Conservation (phyloP, 805 yeast species). For the Cyberlindnera mississippiensis region DNA sequence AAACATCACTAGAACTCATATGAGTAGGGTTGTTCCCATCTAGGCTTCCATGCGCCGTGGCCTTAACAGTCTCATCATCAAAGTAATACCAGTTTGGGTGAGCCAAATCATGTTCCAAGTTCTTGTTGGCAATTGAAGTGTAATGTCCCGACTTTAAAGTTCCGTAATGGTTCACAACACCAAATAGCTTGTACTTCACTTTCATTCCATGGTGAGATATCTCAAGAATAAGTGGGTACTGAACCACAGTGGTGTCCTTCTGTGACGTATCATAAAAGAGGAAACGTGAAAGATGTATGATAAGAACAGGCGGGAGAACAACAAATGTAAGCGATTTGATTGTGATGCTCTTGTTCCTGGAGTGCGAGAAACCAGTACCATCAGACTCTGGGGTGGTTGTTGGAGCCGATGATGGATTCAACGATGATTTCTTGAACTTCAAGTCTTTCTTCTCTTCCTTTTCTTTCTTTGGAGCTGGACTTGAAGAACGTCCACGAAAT, state of each 20-base stretch:
- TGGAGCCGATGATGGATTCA: constrained; percentile 13
- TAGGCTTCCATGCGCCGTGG: constrained; percentile 44
- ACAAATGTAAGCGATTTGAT: constrained; percentile 72
- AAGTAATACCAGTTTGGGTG: constrained; percentile 65
- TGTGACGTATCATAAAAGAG: constrained; percentile 49
- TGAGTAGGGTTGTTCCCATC: constrained; percentile 33
- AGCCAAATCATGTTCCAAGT: constrained; percentile 32
- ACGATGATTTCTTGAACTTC: constrained; percentile 22
- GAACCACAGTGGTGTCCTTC: constrained; percentile 46
- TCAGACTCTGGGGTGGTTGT: too few relatives aligned
- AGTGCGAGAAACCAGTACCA: too few relatives aligned
- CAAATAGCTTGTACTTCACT: constrained; percentile 49
- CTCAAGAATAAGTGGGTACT: constrained; percentile 52
- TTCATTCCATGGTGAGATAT: constrained; percentile 38
- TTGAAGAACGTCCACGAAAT: constrained; percentile 30
- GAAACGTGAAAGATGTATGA: constrained; percentile 85
- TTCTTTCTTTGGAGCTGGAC: constrained; percentile 16
- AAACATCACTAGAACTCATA: constrained; percentile 55
- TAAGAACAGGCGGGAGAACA: constrained; percentile 71
- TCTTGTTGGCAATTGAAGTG: constrained; percentile 58
- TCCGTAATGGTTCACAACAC: constrained; percentile 70
- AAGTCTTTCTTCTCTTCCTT: constrained; percentile 10
- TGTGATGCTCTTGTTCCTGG: constrained; percentile 36
- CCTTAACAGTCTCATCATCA: constrained; percentile 63
- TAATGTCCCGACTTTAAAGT: constrained; percentile 72